These are phyloP conservation scores for Clausena lansium DNA, from an alignment of 345 rosid species.

Conservation along the genomic window DNA sequence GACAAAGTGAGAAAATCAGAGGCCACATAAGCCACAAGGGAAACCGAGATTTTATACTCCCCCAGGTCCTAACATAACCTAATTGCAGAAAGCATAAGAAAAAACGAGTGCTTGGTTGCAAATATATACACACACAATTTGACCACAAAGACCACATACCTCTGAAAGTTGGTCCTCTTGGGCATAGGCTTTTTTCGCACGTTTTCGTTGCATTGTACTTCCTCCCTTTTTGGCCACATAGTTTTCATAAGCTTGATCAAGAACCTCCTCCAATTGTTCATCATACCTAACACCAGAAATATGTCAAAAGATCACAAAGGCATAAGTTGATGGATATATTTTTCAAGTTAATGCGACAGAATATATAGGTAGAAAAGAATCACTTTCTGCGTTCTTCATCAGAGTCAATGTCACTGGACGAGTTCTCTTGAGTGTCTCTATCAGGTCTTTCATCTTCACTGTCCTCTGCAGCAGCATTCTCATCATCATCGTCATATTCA, in stretches of 20 bases:
- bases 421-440: slow-evolving; percentile 37
- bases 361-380: background rate
- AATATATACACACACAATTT: background rate
- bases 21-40: background rate
- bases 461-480: slow-evolving; percentile 33
- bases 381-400: slow-evolving; percentile 82
- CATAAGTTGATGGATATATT: background rate
- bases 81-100: background rate
- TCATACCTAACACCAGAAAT: slow-evolving; percentile 56
- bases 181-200: slow-evolving; percentile 66
- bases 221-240: slow-evolving; percentile 67
- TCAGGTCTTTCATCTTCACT: slow-evolving; percentile 53
- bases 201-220: slow-evolving; percentile 75
- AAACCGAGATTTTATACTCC: background rate
- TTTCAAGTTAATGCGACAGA: background rate
- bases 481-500: slow-evolving; percentile 42
- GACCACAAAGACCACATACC: slow-evolving; percentile 34
- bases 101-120: background rate
- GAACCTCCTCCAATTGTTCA: slow-evolving; percentile 70
- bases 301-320: slow-evolving; percentile 1
- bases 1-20: background rate
- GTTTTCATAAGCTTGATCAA: slow-evolving; percentile 75
- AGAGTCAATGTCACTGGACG: slow-evolving; percentile 67
- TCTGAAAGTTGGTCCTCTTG: slow-evolving; percentile 53
- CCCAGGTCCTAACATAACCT: background rate